Evolutionary conservation across 1,284 basidiomycete genomes (phyloP), one percentile per base, ranked within the genome.

Genomic region (Austropuccinia psidii): DNA sequence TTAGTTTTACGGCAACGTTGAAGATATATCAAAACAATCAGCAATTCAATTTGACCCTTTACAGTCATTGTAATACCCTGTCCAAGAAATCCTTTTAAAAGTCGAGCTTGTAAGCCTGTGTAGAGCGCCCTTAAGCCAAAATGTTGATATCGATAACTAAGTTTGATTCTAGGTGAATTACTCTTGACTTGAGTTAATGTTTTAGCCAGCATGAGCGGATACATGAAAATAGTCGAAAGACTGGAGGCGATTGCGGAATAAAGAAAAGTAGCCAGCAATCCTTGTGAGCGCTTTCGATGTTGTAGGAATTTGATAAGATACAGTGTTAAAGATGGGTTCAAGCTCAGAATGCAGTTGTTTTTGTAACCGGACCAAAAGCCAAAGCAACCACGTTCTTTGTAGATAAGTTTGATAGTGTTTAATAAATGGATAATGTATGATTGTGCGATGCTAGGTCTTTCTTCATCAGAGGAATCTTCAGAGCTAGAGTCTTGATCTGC

Each of bases 71-170:
- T 82, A 15, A 83, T 78, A 0, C 82, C 82, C 66, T 78, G 76
- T n/a, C 70, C 62, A 39, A 80, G 52, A 58, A 95, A 90, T 74
- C 90, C 92, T 82, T 96, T 93, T 6, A 89, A 77, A 13, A 97
- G 86, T 82, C 96, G 95, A 79, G 87, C 90, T 27, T 86, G 84
- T 45, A 93, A 85, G 4, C 93, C 93, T 77, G 87, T 89, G 83
- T 94, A 96, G 15, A 95, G 81, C 1, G 93, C 92, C 77, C 82
- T 83, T 77, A 27, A 65, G 65, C 47, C 78, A 75, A 13, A 80
- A 75, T 61, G 77, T 75, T 47, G 75, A 64, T 74, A 78, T 77
- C 17, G 76, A 75, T 0, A 70, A 29, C 67, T 76, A 77, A 24
- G 77, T 39, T 5, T 75, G 55, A 19, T 78, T 75, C 0, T 80